phyloP scores from a whole-genome alignment of 108 stramenopile genomes.

The Halocafeteria seosinensis region DNA sequence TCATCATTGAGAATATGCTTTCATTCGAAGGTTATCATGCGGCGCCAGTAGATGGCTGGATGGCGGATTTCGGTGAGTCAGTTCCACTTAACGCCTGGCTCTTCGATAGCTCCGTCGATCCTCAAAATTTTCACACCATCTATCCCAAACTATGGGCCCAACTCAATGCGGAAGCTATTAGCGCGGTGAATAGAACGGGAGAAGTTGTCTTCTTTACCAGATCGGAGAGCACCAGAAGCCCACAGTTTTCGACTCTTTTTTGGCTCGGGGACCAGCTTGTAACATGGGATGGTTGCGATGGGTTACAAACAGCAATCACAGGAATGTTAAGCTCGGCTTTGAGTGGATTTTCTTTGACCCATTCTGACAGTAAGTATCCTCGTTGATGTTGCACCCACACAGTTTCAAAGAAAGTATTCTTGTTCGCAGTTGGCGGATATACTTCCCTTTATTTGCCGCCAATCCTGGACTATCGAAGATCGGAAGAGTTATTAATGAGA shows the following conservation, averaged over 20 bases:
- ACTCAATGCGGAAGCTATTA: neutral
- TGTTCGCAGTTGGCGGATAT: conserved; percentile 15
- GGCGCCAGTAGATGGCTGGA: conserved; percentile 7
- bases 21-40: no score
- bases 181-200: neutral
- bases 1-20: neutral
- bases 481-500: conserved; percentile 1
- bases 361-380: no score
- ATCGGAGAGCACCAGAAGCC: neutral
- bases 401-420: no score
- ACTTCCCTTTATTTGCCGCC: conserved; percentile 4
- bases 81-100: neutral
- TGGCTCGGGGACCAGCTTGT: conserved; percentile 15
- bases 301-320: conserved; percentile 3
- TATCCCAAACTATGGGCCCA: conserved; percentile 8
- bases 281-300: conserved; percentile 4
- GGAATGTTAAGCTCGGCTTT: conserved; percentile 1
- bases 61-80: conserved; percentile 12
- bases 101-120: neutral
- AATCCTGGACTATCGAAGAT: neutral
- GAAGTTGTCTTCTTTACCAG: conserved; percentile 7
- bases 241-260: neutral
- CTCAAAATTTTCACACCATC: neutral
- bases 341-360: neutral
- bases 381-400: no score